Percentiles rank a stretch among this genome's conserved stretches.
phyloP scores from a whole-genome alignment of 2,329 filamentous ascomycete genomes.

The Lachnellula hyalina region DNA sequence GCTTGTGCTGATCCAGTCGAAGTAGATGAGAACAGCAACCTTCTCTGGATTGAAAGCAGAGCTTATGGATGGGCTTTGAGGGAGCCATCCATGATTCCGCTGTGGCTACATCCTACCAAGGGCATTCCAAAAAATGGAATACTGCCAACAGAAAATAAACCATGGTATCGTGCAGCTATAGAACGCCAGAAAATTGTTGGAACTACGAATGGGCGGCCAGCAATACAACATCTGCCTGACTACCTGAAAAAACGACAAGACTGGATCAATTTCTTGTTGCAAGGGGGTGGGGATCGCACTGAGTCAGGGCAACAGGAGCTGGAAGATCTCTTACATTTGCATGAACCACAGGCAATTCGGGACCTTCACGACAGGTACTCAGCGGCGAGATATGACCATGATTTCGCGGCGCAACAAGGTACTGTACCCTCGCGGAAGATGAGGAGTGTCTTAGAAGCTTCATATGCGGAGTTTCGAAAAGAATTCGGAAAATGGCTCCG shows the following conservation, averaged over 20 bases:
- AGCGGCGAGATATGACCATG: neutral
- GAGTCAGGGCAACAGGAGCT: neutral
- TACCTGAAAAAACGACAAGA: constrained; percentile 1
- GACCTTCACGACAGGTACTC: neutral
- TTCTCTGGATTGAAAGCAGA: constrained; percentile 18
- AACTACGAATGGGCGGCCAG: neutral
- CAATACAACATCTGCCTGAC: neutral
- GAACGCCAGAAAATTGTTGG: neutral
- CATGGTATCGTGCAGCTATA: constrained; percentile 8
- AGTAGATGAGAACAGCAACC: constrained; percentile 16
- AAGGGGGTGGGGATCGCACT: neutral
- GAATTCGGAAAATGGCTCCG: neutral
- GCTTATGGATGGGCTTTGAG: constrained; percentile 22
- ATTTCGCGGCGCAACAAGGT: neutral
- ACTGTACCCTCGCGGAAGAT: neutral
- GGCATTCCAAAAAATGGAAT: constrained; percentile 14
- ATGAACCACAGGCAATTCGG: neutral
- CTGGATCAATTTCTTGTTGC: constrained; percentile 4
- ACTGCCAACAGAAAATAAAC: neutral
- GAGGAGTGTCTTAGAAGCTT: neutral
- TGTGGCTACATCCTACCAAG: constrained; percentile 23
- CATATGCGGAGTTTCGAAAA: neutral
- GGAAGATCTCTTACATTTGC: neutral
- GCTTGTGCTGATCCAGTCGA: constrained; percentile 11
- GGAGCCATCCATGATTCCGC: constrained; percentile 22